Base-by-base conservation (phyloP, 2,329 filamentous ascomycete genomes). In the Pseudopithomyces chartarum region DNA sequence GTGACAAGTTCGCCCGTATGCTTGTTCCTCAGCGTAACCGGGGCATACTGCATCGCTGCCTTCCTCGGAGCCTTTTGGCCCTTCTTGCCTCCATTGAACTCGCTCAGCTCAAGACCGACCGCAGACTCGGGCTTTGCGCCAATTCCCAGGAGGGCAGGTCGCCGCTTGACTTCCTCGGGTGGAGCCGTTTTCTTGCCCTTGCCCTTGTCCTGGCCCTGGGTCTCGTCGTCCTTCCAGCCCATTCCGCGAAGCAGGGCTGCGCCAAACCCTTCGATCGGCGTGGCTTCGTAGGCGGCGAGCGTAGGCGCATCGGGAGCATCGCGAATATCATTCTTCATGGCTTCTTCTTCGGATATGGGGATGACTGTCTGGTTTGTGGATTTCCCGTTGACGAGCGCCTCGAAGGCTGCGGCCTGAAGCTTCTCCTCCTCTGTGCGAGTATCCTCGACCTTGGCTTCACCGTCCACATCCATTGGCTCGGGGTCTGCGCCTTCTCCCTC, bases 261-360 rank as follows among this genome's bases (percentile, higher is more conserved):
- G 7, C 95, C 95, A 63, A 98, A 99, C 66, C 97, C 92, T 65
- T 97, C 94, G 15, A 98, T 92, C 0, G 95, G 94, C 59, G 97
- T 89, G 12, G 89, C 87, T 56, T 90, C 89, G 77, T 98, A 98
- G 68, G 95, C 91, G 33, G 91, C 90, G 17, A 96, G 79, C 0
- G 87, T 90, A 3, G 92, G 88, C 29, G 86, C 82, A 20, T 92
- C 90, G 1, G 92, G 92, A 1, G 92, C 89, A 23, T 84, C 80
- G 12, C 84, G 81, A 29, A 93, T 84, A 71, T 94, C 91, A 23
- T 85, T 83, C 32, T 82, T 81, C 68, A 92, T 93, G 2, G 87
- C 87, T 57, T 90, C 88, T 61, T 90, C 88, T n/a, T 82, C 82
- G 2, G 65, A 55, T 59, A 72, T 64, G 5, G 78, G 77, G 13